A percentile compares a stretch with the other conserved stretches of the same genome.
Conservation (phyloP, 1,284 basidiomycete species). For the Papiliotrema nemorosa region DNA sequence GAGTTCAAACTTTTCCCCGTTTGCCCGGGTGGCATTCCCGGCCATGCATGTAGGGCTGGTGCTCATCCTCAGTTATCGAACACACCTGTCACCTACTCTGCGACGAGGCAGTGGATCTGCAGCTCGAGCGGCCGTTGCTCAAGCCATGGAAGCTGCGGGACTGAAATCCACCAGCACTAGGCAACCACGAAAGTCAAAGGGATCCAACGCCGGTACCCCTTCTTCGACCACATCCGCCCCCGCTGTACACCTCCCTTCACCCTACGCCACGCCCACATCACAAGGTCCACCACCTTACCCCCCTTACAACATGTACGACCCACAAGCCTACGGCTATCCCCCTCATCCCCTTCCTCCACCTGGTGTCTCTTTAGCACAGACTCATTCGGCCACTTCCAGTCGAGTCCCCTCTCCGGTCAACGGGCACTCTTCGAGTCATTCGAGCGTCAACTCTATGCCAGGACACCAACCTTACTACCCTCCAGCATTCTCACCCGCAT, state of each 20-base stretch:
- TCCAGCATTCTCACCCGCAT: conserved; percentile 34
- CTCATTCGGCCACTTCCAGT: conserved; percentile 37
- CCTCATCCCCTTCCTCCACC: conserved; percentile 33
- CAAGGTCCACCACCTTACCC: conserved; percentile 35
- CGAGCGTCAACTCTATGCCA: conserved; percentile 28
- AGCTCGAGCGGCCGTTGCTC: conserved; percentile 42
- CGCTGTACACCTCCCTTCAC: conserved; percentile 35
- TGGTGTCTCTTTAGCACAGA: conserved; percentile 24
- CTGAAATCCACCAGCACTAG: conserved; percentile 39
- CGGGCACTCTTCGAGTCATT: conserved; percentile 35
- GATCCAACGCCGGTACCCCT: conserved; percentile 35
- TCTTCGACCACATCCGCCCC: conserved; percentile 35
- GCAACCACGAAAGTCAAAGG: conserved; percentile 44
- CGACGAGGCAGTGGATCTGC: conserved; percentile 44
- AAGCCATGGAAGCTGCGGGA: conserved; percentile 47
- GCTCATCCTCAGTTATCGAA: conserved; percentile 45
- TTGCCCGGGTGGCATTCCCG: neutral
- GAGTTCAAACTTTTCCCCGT: conserved; percentile 10
- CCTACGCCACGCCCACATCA: conserved; percentile 39
- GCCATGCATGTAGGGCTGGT: no score
- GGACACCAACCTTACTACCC: conserved; percentile 24
- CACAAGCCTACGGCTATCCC: conserved; percentile 30
- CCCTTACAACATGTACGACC: conserved; percentile 41
- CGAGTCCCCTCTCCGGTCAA: conserved; percentile 44
- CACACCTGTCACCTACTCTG: conserved; percentile 43